Base-by-base conservation (phyloP, 1,284 basidiomycete species). In the Microbotryomycetes sp. region DNA sequence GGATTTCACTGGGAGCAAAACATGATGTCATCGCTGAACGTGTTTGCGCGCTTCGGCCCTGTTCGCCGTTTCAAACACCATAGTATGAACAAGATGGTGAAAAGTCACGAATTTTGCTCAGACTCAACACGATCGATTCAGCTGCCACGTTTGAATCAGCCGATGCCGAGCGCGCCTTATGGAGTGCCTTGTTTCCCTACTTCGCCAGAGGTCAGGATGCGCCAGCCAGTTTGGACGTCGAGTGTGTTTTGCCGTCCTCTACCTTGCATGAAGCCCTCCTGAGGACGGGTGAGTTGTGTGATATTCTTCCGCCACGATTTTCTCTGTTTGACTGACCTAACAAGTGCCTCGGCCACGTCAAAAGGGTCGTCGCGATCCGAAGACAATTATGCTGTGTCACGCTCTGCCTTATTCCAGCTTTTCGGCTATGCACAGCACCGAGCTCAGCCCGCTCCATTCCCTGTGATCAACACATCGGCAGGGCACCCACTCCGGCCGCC, bases 401-500 rank as follows among this genome's bases (percentile, higher is more conserved):
- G 65, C 4, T 58, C 63, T 14, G 61, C 67, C 22, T 42, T 69
- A 23, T 69, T 67, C 49, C 63, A 67, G 55, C 56, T 62, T 9
- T 69, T 57, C 59, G 48, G 57, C 46, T 64, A 61, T 30, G 65
- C 67, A 6, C 49, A 54, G 12, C 9, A 42, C 36, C 9, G 19
- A 19, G 19, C 19, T 12, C 36, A 42, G 19, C 36, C 36, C 9
- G 36, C 36, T 42, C 36, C 36, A 19, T 42, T 12, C 36, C 36
- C 36, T 12, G 36, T 19, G 12, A 42, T 42, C 19, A 12, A 12
- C 36, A 42, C 9, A 9, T 9, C 12, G 9, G 49, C 12, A 19
- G 75, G 76, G 12, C 82, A 84, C 68, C 83, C 82, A 5, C 72
- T 81, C n/a, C 78, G 82, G 30, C 81, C 82, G 2, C 75, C 80